These are phyloP conservation scores for Pseudogymnoascus sp. DNA, from an alignment of 2,329 filamentous ascomycete species.

Conservation along the genomic window DNA sequence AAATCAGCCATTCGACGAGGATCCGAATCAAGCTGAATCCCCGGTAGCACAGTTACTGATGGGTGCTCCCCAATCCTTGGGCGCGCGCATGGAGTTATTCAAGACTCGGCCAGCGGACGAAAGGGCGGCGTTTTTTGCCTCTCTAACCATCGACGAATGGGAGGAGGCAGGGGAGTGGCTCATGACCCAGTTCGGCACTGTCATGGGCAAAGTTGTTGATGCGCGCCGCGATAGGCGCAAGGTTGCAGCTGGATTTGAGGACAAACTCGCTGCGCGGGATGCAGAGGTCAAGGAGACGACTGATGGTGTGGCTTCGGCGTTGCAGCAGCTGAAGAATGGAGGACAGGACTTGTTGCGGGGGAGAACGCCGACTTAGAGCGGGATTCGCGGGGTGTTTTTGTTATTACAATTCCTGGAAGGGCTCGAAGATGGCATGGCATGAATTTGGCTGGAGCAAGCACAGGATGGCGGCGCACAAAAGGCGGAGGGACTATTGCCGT, in stretches of 20 bases:
- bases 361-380: not conserved
- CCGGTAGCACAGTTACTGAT: not conserved
- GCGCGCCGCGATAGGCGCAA: slow-evolving; percentile 23
- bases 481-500: not conserved
- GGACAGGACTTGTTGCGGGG: slow-evolving; percentile 18
- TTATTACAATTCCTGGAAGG: not conserved
- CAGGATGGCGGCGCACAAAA: not conserved
- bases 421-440: slow-evolving; percentile 1
- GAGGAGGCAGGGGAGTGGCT: slow-evolving; percentile 28
- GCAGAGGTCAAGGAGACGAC: slow-evolving; percentile 20
- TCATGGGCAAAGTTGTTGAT: slow-evolving; percentile 20
- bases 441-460: not conserved
- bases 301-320: slow-evolving; percentile 17
- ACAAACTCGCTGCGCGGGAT: slow-evolving; percentile 23
- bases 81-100: slow-evolving; percentile 17
- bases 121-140: slow-evolving; percentile 18
- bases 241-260: slow-evolving; percentile 21
- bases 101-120: not conserved
- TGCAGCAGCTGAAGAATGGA: slow-evolving; percentile 24
- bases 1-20: not conserved
- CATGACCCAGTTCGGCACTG: slow-evolving; percentile 20
- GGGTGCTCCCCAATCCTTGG: slow-evolving; percentile 9
- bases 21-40: not conserved
- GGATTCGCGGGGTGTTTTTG: not conserved
- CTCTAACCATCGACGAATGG: slow-evolving; percentile 25